Evolutionary conservation across 106 monocot species (phyloP).

Genomic region (Chionographis japonica): DNA sequence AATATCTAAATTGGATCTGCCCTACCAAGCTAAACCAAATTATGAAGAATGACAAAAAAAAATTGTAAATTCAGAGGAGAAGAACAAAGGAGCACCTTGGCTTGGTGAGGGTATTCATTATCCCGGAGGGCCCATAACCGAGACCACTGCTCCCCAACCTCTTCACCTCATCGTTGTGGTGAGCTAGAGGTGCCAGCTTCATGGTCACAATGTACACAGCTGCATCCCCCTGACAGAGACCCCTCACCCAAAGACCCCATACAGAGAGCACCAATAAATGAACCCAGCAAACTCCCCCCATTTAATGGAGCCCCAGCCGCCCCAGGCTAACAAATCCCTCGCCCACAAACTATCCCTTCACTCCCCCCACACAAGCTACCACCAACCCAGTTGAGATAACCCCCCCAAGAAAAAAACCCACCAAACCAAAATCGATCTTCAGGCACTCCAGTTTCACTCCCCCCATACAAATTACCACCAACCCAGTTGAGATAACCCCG

Average conservation of each 20-base stretch:
- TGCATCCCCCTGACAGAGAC: constrained; percentile 51
- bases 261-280: constrained; percentile 20
- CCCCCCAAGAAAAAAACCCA: no score
- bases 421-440: no score
- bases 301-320: neutral
- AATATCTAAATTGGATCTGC: no score
- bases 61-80: neutral
- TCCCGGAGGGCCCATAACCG: constrained; percentile 23
- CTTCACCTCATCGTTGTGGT: constrained; percentile 37
- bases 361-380: no score
- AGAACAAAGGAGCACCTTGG: constrained; percentile 33
- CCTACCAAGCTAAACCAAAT: neutral
- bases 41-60: neutral
- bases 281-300: constrained; percentile 11
- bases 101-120: constrained; percentile 46
- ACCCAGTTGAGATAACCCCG: no score
- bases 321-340: no score
- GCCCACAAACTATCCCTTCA: no score
- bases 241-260: constrained; percentile 23
- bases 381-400: no score
- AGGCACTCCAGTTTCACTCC: no score
- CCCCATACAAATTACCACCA: no score
- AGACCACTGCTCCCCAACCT: constrained; percentile 32
- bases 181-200: constrained; percentile 71
- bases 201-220: constrained; percentile 86